These are phyloP conservation scores for Colletotrichum paranaense DNA, from an alignment of 2,329 filamentous ascomycete genomes.

Conservation along the genomic window DNA sequence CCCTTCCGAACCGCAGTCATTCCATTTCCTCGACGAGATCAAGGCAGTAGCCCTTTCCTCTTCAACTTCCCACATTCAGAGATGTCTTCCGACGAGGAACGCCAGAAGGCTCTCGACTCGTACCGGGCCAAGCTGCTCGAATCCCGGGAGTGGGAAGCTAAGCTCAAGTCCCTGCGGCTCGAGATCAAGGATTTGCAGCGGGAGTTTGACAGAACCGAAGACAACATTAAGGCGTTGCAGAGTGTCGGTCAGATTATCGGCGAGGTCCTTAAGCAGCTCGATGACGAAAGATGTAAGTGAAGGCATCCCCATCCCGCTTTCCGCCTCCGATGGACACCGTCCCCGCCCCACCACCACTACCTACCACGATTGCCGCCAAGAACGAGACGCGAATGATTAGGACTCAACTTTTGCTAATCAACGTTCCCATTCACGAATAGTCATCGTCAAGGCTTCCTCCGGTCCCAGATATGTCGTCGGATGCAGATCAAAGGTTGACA, in stretches of 20 bases:
- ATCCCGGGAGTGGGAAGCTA: constrained; percentile 98
- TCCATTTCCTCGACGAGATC: not conserved
- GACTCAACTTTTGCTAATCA: not conserved
- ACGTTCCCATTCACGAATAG: constrained; percentile 57
- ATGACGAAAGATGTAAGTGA: constrained; percentile 94
- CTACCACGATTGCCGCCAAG: not conserved
- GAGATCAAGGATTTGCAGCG: constrained; percentile 96
- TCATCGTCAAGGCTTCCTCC: constrained; percentile 98
- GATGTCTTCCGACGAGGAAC: constrained; percentile 68
- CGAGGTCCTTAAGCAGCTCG: constrained; percentile 97
- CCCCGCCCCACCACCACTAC: not conserved
- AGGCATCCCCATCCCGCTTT: constrained; percentile 5
- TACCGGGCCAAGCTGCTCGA: constrained; percentile 89
- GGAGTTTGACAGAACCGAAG: constrained; percentile 96
- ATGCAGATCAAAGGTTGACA: constrained; percentile 98
- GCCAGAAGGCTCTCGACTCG: constrained; percentile 77
- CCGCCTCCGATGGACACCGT: not conserved
- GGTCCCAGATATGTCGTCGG: constrained; percentile 98
- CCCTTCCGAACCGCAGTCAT: not conserved
- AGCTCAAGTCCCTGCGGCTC: constrained; percentile 91
- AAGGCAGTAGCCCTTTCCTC: not conserved
- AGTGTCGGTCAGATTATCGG: constrained; percentile 99
- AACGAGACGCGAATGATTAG: not conserved
- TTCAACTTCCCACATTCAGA: constrained; percentile 21
- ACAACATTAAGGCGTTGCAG: constrained; percentile 99